Percentiles rank a stretch among this genome's conserved stretches.
Conservation (phyloP, 2,329 filamentous ascomycete genomes). For the Aschersonia sp. region DNA sequence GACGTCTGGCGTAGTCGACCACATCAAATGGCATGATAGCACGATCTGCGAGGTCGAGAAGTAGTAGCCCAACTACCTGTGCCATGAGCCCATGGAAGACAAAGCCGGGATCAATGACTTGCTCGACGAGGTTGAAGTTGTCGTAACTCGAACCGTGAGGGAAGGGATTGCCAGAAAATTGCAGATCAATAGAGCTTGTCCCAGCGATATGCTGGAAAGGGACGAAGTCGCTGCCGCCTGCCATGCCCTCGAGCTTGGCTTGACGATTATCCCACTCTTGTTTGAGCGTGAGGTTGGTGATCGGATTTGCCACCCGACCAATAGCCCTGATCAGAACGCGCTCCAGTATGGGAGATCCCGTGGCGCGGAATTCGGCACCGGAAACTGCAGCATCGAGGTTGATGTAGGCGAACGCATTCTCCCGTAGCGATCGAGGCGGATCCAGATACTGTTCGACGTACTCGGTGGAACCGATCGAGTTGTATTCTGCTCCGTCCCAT, state of each 20-base stretch:
- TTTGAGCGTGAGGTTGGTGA: slow-evolving; percentile 55
- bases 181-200: slow-evolving; percentile 73
- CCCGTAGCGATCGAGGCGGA: slow-evolving; percentile 35
- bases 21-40: slow-evolving; percentile 75
- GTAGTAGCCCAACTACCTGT: slow-evolving; percentile 66
- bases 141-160: slow-evolving; percentile 81
- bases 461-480: slow-evolving; percentile 85
- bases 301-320: slow-evolving; percentile 58
- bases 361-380: slow-evolving; percentile 59
- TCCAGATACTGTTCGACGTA: slow-evolving; percentile 79
- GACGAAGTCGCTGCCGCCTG: slow-evolving; percentile 67
- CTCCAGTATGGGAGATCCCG: slow-evolving; percentile 68
- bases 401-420: slow-evolving; percentile 71
- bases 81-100: slow-evolving; percentile 65
- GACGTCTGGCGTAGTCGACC: slow-evolving; percentile 50
- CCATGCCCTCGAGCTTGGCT: slow-evolving; percentile 50
- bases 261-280: slow-evolving; percentile 59
- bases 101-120: slow-evolving; percentile 69
- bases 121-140: slow-evolving; percentile 73
- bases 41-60: slow-evolving; percentile 71
- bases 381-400: slow-evolving; percentile 78
- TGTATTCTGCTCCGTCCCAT: slow-evolving; percentile 92
- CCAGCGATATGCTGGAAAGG: slow-evolving; percentile 87
- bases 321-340: slow-evolving; percentile 59
- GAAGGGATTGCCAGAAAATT: slow-evolving; percentile 52